Evolutionary conservation across 306 rosid genomes (phyloP).

Genomic region (Sophora flavescens): DNA sequence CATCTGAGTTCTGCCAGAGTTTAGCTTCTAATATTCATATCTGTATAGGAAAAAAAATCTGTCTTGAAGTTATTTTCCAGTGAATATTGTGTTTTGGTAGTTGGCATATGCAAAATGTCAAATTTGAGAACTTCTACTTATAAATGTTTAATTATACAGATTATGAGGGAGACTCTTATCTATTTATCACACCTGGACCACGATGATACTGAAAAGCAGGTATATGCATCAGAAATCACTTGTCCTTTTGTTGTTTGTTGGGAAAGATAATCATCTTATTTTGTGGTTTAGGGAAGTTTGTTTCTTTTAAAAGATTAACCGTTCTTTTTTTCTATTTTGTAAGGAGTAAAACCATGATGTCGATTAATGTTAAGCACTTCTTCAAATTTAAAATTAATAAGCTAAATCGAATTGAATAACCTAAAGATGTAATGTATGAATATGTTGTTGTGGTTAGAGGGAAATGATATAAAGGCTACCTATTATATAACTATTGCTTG

Average conservation of each 20-base stretch:
- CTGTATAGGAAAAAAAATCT: neutral
- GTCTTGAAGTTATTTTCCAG: neutral
- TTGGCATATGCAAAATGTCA: constrained; percentile 2
- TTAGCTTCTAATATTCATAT: constrained; percentile 21
- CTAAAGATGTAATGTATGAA: neutral
- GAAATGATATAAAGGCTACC: constrained; percentile 6
- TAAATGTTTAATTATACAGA: constrained; percentile 62
- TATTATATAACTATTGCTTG: constrained; percentile 1
- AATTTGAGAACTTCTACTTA: constrained; percentile 6
- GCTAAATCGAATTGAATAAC: constrained; percentile 19
- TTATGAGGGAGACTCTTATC: constrained; percentile 98
- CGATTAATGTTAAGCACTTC: neutral
- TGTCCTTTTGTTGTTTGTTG: constrained; percentile 11
- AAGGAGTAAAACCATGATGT: neutral
- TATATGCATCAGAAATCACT: constrained; percentile 39
- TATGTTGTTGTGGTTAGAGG: constrained; percentile 11
- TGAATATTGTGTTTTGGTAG: neutral
- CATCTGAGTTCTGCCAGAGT: neutral
- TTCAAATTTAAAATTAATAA: neutral
- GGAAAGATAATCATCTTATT: constrained; percentile 1
- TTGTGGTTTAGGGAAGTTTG: neutral
- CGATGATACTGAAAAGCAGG: constrained; percentile 98
- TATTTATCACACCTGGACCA: constrained; percentile 98
- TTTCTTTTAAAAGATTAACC: constrained; percentile 2
- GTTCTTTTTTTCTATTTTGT: constrained; percentile 13